Evolutionary conservation across 2,329 filamentous ascomycete species (phyloP).

Genomic region (Beauveria brongniartii): DNA sequence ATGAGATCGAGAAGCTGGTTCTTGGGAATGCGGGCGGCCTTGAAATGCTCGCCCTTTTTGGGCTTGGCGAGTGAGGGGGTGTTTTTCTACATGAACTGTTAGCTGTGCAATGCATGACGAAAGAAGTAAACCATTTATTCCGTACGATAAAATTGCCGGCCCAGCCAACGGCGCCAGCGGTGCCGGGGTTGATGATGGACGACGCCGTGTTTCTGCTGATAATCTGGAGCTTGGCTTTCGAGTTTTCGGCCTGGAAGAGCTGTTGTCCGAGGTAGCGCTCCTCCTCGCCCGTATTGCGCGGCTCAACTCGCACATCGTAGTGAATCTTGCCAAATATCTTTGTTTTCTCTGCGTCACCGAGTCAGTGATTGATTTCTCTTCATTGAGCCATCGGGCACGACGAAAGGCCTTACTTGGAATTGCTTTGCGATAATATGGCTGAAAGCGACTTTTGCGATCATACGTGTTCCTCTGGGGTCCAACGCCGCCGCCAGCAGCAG

Average conservation of each 20-base stretch:
- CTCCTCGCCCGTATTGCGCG: conserved; percentile 64
- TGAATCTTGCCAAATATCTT: conserved; percentile 63
- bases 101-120: neutral
- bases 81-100: conserved; percentile 39
- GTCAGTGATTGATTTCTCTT: conserved; percentile 15
- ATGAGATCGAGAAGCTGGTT: conserved; percentile 82
- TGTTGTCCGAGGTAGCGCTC: conserved; percentile 52
- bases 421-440: conserved; percentile 60
- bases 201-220: conserved; percentile 42
- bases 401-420: conserved; percentile 59
- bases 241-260: conserved; percentile 42
- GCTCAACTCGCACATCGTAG: conserved; percentile 69
- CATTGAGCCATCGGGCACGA: neutral
- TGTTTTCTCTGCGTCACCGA: conserved; percentile 58
- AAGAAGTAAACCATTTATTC: conserved; percentile 12
- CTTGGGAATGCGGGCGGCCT: conserved; percentile 82
- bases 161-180: conserved; percentile 29
- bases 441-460: conserved; percentile 36
- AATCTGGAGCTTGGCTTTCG: conserved; percentile 41
- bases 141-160: conserved; percentile 49
- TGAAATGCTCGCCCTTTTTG: conserved; percentile 62
- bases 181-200: conserved; percentile 49
- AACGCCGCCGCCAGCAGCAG: conserved; percentile 15
- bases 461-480: conserved; percentile 37
- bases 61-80: conserved; percentile 41